A percentile compares a stretch with the other conserved stretches of the same genome.
Evolutionary conservation across 345 rosid genomes (phyloP).

Genomic region (Eucalyptus albens): DNA sequence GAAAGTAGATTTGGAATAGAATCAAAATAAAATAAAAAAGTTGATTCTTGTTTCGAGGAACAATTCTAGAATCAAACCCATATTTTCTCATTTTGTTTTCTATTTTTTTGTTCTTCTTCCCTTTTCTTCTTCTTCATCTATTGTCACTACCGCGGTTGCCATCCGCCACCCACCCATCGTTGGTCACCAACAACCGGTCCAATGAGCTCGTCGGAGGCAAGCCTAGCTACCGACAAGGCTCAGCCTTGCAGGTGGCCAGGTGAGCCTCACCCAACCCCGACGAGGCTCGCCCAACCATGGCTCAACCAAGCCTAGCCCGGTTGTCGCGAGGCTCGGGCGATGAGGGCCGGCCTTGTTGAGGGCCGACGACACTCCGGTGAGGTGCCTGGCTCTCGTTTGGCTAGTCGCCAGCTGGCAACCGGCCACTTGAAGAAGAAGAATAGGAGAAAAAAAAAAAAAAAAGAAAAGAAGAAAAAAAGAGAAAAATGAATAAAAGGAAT

Average conservation of each 20-base stretch:
- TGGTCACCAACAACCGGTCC: accelerated
- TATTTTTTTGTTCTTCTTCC: too few relatives aligned
- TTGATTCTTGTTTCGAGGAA: accelerated
- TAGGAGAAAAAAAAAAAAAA: too few relatives aligned
- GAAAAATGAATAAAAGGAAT: too few relatives aligned
- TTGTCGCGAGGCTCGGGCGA: accelerated
- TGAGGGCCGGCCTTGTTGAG: accelerated
- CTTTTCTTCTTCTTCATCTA: too few relatives aligned
- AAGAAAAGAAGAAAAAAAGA: accelerated
- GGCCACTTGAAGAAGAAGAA: too few relatives aligned
- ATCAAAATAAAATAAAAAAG: too few relatives aligned
- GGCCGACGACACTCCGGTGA: too few relatives aligned
- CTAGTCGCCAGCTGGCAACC: accelerated
- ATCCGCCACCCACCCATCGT: too few relatives aligned
- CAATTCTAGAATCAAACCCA: too few relatives aligned
- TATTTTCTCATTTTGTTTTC: too few relatives aligned
- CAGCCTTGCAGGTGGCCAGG: accelerated
- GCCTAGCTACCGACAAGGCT: accelerated
- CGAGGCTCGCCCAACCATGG: too few relatives aligned
- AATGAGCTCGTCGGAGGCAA: accelerated
- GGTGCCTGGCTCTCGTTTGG: accelerated
- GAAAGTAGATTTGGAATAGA: too few relatives aligned
- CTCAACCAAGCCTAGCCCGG: accelerated
- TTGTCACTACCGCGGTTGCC: accelerated
- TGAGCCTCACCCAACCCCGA: accelerated